Conservation (phyloP, 306 rosid genomes). For the Pyrus communis region DNA sequence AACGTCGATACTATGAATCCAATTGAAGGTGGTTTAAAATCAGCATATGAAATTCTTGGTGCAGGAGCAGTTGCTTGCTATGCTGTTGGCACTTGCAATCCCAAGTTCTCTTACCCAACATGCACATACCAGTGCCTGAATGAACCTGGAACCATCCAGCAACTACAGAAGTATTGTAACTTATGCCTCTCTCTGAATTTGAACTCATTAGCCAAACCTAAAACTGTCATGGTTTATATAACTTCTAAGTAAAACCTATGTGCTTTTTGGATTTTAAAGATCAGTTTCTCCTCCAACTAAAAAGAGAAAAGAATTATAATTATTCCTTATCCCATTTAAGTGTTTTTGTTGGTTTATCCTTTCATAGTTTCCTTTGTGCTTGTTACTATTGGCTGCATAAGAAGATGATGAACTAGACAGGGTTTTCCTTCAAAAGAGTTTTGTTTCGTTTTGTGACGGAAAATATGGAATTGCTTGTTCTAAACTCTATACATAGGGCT, state of each 20-base stretch:
- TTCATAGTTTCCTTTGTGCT: not conserved
- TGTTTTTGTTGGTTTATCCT: not conserved
- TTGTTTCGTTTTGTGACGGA: not conserved
- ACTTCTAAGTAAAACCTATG: not conserved
- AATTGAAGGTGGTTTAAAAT: conserved; percentile 48
- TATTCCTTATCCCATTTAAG: not conserved
- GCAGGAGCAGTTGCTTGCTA: conserved; percentile 88
- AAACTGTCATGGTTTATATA: not conserved
- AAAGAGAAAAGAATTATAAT: not conserved
- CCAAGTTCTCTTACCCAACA: conserved; percentile 63
- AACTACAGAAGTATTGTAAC: conserved; percentile 59
- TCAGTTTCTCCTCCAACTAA: not conserved
- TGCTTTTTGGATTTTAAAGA: conserved; percentile 7
- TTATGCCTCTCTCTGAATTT: conserved; percentile 12
- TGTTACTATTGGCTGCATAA: not conserved
- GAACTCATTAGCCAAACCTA: not conserved
- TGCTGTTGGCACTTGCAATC: conserved; percentile 42
- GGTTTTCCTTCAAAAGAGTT: not conserved
- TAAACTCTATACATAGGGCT: not conserved
- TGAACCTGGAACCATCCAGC: conserved; percentile 39
- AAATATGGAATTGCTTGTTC: not conserved
- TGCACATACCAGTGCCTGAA: conserved; percentile 50
- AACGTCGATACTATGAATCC: conserved; percentile 35
- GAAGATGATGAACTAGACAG: not conserved
- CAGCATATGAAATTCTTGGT: conserved; percentile 59